Evolutionary conservation across 2,329 filamentous ascomycete genomes (phyloP).

Genomic region (Penicillium sclerotiorum): DNA sequence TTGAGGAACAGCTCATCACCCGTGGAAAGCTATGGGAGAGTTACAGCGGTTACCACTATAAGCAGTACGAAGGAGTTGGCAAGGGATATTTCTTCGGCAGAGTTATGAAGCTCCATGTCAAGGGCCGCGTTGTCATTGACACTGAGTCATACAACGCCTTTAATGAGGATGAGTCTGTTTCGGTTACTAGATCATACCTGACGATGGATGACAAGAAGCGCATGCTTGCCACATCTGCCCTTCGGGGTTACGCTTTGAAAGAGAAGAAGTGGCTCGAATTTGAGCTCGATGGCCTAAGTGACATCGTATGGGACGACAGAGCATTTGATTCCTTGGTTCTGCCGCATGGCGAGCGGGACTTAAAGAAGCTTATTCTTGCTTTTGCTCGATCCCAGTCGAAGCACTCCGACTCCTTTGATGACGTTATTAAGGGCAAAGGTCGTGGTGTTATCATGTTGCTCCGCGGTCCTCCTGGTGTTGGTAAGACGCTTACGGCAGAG

Average conservation of each 20-base stretch:
- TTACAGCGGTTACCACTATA: constrained; percentile 44
- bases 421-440: constrained; percentile 55
- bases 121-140: constrained; percentile 55
- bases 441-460: constrained; percentile 43
- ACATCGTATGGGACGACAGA: constrained; percentile 20
- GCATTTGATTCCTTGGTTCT: constrained; percentile 53
- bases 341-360: constrained; percentile 37
- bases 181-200: not conserved
- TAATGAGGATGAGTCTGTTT: constrained; percentile 45
- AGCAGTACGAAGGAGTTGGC: constrained; percentile 51
- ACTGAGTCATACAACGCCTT: constrained; percentile 52
- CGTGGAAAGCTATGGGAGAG: not conserved
- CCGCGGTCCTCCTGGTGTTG: constrained; percentile 56
- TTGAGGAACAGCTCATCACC: not conserved
- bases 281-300: constrained; percentile 2
- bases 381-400: constrained; percentile 46
- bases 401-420: constrained; percentile 45
- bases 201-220: constrained; percentile 37
- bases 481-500: constrained; percentile 57
- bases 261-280: constrained; percentile 11
- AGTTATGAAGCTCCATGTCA: constrained; percentile 33
- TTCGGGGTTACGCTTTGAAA: constrained; percentile 50
- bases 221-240: constrained; percentile 42
- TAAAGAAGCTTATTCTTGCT: constrained; percentile 50
- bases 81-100: constrained; percentile 34